Evolutionary conservation across 306 rosid species (phyloP).

Genomic region (Parietaria judaica): DNA sequence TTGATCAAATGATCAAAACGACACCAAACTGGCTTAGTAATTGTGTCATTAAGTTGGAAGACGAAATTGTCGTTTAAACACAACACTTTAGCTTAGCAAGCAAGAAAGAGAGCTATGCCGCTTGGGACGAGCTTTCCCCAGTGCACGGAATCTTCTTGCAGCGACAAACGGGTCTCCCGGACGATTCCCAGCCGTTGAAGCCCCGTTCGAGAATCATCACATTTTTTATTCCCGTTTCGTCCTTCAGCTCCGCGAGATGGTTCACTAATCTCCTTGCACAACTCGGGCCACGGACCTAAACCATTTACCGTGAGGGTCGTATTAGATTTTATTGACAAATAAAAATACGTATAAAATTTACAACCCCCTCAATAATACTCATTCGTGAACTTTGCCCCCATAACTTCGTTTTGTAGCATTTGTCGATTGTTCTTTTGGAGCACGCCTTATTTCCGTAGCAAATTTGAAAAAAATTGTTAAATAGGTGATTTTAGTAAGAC

Average conservation of each 20-base stretch:
- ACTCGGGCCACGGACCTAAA: constrained; percentile 87
- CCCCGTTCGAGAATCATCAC: constrained; percentile 83
- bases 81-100: not conserved
- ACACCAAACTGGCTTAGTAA: no score
- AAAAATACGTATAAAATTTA: no score
- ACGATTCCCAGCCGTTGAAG: constrained; percentile 91
- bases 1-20: no score
- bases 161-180: constrained; percentile 85
- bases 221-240: constrained; percentile 66
- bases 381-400: no score
- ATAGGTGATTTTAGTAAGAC: no score
- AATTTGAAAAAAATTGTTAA: no score
- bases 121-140: constrained; percentile 24
- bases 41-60: not conserved
- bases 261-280: constrained; percentile 70
- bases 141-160: constrained; percentile 59
- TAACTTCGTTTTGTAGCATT: no score
- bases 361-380: no score
- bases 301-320: constrained; percentile 3
- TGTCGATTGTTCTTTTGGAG: no score
- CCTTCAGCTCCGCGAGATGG: constrained; percentile 58
- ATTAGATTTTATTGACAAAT: no score
- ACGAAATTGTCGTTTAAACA: not conserved
- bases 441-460: no score
- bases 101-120: not conserved